phyloP scores from a whole-genome alignment of 306 rosid genomes.

The Citrullus amarus region DNA sequence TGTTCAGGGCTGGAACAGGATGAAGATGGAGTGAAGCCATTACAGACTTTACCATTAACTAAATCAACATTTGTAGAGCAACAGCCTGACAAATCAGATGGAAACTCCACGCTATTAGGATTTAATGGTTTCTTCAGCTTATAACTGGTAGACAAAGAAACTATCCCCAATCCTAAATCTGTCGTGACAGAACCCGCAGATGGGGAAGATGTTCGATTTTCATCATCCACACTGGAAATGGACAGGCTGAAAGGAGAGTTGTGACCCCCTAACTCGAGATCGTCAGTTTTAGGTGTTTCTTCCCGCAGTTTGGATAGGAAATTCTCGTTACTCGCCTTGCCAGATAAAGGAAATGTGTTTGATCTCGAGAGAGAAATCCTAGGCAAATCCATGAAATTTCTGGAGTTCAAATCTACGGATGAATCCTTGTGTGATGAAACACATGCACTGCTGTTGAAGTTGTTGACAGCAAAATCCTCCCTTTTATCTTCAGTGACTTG shows the following conservation, averaged over 20 bases:
- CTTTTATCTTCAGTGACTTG: constrained; percentile 22
- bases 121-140: constrained; percentile 29
- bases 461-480: constrained; percentile 21
- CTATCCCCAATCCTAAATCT: constrained; percentile 68
- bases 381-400: constrained; percentile 27
- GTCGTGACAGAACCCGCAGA: constrained; percentile 78
- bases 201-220: constrained; percentile 56
- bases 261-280: constrained; percentile 40
- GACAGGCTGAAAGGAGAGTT: constrained; percentile 53
- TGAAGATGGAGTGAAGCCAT: constrained; percentile 34
- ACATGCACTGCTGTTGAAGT: constrained; percentile 18
- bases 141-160: constrained; percentile 34
- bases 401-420: constrained; percentile 32
- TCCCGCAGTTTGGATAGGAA: constrained; percentile 31
- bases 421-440: constrained; percentile 24
- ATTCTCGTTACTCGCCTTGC: constrained; percentile 28
- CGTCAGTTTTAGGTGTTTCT: constrained; percentile 46
- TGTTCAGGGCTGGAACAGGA: constrained; percentile 46
- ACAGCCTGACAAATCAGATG: constrained; percentile 27
- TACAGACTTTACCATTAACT: constrained; percentile 29
- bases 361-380: constrained; percentile 24
- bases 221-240: constrained; percentile 54
- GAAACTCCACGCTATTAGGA: constrained; percentile 18
- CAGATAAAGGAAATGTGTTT: constrained; percentile 20
- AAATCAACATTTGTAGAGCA: constrained; percentile 33